Evolutionary conservation across 2,329 filamentous ascomycete species (phyloP).

Genomic region (Sphaerulina vaccinii): DNA sequence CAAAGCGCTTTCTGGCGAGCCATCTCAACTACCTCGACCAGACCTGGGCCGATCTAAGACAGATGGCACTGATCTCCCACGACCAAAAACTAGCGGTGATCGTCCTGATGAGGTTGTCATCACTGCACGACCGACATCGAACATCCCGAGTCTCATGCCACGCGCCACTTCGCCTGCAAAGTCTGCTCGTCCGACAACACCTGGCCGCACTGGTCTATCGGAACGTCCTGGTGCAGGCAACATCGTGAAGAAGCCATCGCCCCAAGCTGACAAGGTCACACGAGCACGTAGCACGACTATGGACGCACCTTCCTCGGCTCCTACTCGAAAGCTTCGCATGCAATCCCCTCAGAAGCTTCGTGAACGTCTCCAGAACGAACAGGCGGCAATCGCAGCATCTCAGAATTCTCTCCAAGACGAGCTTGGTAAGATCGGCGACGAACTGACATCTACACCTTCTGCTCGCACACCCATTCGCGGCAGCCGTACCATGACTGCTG

Average conservation of each 20-base stretch:
- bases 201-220: slow-evolving; percentile 49
- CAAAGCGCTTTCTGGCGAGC: slow-evolving; percentile 22
- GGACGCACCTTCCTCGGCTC: slow-evolving; percentile 10
- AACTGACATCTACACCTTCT: slow-evolving; percentile 58
- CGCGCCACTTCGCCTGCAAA: slow-evolving; percentile 39
- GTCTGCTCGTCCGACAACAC: slow-evolving; percentile 44
- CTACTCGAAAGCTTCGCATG: slow-evolving; percentile 59
- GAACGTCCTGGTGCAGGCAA: slow-evolving; percentile 52
- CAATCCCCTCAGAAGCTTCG: slow-evolving; percentile 67
- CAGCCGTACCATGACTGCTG: slow-evolving; percentile 24
- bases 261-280: slow-evolving; percentile 40
- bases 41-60: slow-evolving; percentile 37
- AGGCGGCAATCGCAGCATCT: slow-evolving; percentile 67
- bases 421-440: slow-evolving; percentile 74
- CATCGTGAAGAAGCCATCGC: slow-evolving; percentile 60
- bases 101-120: slow-evolving; percentile 31
- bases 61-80: slow-evolving; percentile 24
- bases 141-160: slow-evolving; percentile 49
- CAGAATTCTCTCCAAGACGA: slow-evolving; percentile 72
- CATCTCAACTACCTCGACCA: slow-evolving; percentile 11
- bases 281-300: slow-evolving; percentile 20
- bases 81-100: slow-evolving; percentile 32
- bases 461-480: slow-evolving; percentile 17
- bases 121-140: slow-evolving; percentile 39
- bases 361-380: slow-evolving; percentile 81